Percentiles rank a stretch among this genome's conserved stretches.
These are phyloP conservation scores for Medicago ruthenica DNA, from an alignment of 306 rosid species.

Conservation along the genomic window DNA sequence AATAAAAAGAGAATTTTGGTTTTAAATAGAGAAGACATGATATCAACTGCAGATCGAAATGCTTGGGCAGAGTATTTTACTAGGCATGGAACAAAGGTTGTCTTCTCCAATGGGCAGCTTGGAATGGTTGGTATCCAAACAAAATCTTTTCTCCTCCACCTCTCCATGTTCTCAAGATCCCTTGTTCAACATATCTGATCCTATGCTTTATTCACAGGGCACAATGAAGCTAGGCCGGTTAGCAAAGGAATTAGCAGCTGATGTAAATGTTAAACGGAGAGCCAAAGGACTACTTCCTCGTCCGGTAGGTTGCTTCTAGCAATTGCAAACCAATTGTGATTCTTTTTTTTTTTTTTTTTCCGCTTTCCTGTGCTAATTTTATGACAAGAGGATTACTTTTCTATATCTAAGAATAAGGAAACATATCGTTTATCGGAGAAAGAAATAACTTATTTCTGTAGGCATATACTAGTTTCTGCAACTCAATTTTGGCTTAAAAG, in stretches of 20 bases:
- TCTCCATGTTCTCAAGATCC: conserved; percentile 39
- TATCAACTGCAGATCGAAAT: conserved; percentile 82
- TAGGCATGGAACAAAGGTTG: conserved; percentile 71
- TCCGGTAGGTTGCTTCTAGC: conserved; percentile 57
- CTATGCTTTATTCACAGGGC: conserved; percentile 62
- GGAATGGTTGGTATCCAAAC: conserved; percentile 91
- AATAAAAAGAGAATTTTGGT: conserved; percentile 89
- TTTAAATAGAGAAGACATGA: conserved; percentile 97
- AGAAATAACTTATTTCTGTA: not conserved
- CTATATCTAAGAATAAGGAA: conserved; percentile 35
- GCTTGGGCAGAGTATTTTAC: conserved; percentile 91
- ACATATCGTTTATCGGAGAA: not conserved
- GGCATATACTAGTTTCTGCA: not conserved
- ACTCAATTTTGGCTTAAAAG: conserved; percentile 1
- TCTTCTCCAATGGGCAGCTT: conserved; percentile 86
- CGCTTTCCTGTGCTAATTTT: conserved; percentile 25
- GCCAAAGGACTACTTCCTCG: conserved; percentile 97
- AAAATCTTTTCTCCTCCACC: conserved; percentile 16
- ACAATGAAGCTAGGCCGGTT: conserved; percentile 82
- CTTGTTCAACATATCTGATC: conserved; percentile 38
- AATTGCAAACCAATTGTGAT: conserved; percentile 37
- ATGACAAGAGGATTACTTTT: not conserved
- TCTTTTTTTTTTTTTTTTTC: not conserved
- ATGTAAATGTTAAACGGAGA: conserved; percentile 88
- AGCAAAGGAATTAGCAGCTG: conserved; percentile 81